A percentile compares a stretch with the other conserved stretches of the same genome.
These are phyloP conservation scores for Nannochloris sp. DNA, from an alignment of 139 green algal species.

Conservation along the genomic window DNA sequence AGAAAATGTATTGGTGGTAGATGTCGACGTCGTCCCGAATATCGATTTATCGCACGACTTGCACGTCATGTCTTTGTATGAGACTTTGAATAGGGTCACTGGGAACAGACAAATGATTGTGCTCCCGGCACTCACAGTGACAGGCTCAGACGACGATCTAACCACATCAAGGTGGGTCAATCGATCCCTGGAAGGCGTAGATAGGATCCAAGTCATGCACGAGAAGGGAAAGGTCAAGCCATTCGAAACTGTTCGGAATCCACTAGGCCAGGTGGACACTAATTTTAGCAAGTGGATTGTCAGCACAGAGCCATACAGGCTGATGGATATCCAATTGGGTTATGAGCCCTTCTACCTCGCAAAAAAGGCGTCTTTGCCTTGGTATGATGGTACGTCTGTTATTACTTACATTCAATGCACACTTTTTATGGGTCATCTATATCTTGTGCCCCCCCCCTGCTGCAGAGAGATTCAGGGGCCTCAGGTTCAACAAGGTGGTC, in stretches of 20 bases:
- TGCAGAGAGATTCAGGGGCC: slow-evolving; percentile 32
- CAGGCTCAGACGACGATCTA: slow-evolving; percentile 12
- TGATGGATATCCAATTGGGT: slow-evolving; percentile 15
- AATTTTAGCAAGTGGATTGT: slow-evolving; percentile 26
- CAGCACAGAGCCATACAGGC: slow-evolving; percentile 13
- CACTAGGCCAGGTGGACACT: slow-evolving; percentile 19
- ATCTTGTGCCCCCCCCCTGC: no score
- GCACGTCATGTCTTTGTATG: slow-evolving; percentile 1
- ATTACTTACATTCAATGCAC: slow-evolving; percentile 5
- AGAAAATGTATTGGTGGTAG: slow-evolving; percentile 26
- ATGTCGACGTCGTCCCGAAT: slow-evolving; percentile 32
- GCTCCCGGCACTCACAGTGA: slow-evolving; percentile 28
- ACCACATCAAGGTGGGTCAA: slow-evolving; percentile 6
- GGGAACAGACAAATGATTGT: slow-evolving; percentile 19
- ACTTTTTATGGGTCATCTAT: no score
- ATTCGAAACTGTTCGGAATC: slow-evolving; percentile 24
- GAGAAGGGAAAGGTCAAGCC: slow-evolving; percentile 7
- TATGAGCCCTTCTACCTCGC: slow-evolving; percentile 38
- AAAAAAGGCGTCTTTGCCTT: slow-evolving; percentile 20
- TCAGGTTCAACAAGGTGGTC: slow-evolving; percentile 21
- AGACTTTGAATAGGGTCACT: slow-evolving; percentile 12
- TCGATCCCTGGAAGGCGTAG: slow-evolving; percentile 9
- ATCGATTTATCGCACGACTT: slow-evolving; percentile 16
- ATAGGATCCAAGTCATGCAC: not conserved
- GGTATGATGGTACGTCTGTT: slow-evolving; percentile 24